Evolutionary conservation across 1,284 basidiomycete species (phyloP), one percentile per base, ranked within the genome.

Genomic region (Mycena sp.): DNA sequence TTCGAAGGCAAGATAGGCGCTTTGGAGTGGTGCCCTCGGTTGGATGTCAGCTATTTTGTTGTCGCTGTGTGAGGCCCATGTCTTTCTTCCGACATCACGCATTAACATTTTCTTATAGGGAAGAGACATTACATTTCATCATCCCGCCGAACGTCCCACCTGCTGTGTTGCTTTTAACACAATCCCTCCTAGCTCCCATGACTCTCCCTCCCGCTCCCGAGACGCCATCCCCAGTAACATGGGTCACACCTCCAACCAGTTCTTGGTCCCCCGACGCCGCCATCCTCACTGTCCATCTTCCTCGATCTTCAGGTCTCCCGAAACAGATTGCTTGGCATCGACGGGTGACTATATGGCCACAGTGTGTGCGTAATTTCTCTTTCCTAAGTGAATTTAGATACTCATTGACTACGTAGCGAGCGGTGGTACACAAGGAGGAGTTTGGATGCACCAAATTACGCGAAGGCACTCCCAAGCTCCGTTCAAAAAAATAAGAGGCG

Each of bases 331-430:
- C 91, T 37, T 99, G 96, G 96, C 98, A 99, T 78, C 84, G 91
- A 65, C 90, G 92, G 98, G 98, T 55, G 98, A 99, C 77, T 99
- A 99, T 76, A 85, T 99, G 70, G 90, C 97, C 56, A 96, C 94
- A 51, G 95, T 99, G 60, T 89, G 90, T 92, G 74, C 77, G 91
- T 84, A 45, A 57, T 45, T 26, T 63, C 48, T 44, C n/a, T n/a
- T n/a, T 53, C 19, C 16, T 25, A 38, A 12, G 49, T 37, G 30
- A 30, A 52, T 26, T 56, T 50, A 32, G 48, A 28, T 54, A 54
- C 57, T 56, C 23, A 60, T 61, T 69, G 43, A 57, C 62, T 60
- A 43, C 61, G 64, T 64, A 92, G 90, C 89, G 21, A 85, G 79
- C 66, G 85, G 81, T 60, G 87, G 87, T 62, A 83, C 81, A 26